Base-by-base conservation (phyloP, 495 filamentous ascomycete genomes). In the Glarea lozoyensis region DNA sequence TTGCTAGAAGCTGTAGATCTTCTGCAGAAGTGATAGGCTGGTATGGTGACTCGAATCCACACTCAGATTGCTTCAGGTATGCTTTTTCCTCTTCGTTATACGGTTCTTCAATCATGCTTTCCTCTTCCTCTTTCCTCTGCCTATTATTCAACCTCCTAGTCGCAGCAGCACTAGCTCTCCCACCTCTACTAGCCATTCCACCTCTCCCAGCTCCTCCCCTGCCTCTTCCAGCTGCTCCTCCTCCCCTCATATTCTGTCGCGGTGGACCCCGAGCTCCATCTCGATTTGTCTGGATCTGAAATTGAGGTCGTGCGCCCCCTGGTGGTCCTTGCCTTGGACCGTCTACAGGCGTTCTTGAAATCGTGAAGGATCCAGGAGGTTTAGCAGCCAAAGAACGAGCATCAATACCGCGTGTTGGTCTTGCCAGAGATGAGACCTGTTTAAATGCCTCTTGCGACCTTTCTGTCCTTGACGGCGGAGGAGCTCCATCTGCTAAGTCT, bases 301-400 rank as follows among this genome's bases (percentile, higher is more conserved):
- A n/a, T n/a, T n/a, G n/a, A n/a, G n/a, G n/a, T n/a, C n/a, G n/a
- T 79, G 54, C 13, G 65, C 53, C 11, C 60, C 61, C 42, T 76
- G 78, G 50, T 72, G 60, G n/a, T 68, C 62, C 16, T 59, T 1
- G 4, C 32, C 48, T 10, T 24, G 36, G n/a, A 13, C 15, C 2
- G 12, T 5, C 2, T 10, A 29, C 30, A 19, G 41, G 37, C 2
- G 30, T 27, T 27, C 43, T 40, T 12, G 18, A 23, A 31, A 53
- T 50, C 7, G 36, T 50, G 31, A 56, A 50, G 27, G 12, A 18
- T 43, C 19, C 36, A 9, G 53, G 54, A 3, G 52, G 45, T 50
- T 52, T 54, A 9, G 52, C 54, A 15, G 53, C 42, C 5, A 52
- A 42, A 12, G 52, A 43, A 2, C 52, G 53, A 3, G 57, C 41